phyloP scores from a whole-genome alignment of 1,284 basidiomycete genomes.

The Moesziomyces aphidis region DNA sequence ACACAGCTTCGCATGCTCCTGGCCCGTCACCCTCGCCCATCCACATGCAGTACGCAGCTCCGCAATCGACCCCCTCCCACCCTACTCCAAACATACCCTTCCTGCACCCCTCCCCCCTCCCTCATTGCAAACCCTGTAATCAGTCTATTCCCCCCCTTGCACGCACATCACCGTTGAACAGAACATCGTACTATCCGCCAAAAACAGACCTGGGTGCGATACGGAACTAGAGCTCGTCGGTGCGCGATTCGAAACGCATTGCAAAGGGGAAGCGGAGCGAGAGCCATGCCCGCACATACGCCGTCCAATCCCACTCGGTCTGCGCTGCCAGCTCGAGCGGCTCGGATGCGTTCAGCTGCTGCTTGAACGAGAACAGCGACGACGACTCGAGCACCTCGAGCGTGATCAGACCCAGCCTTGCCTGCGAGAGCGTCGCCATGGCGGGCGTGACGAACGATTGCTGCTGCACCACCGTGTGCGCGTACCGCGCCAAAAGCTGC shows the following conservation, averaged over 20 bases:
- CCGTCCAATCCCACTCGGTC: conserved; percentile 13
- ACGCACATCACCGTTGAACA: too few relatives aligned
- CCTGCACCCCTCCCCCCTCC: background rate
- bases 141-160: too few relatives aligned
- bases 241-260: conserved; percentile 25
- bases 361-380: conserved; percentile 18
- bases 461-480: conserved; percentile 15
- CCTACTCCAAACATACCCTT: background rate
- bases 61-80: background rate
- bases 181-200: too few relatives aligned
- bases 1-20: background rate
- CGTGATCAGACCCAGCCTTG: conserved; percentile 1
- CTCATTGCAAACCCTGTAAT: too few relatives aligned
- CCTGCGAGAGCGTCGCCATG: conserved; percentile 7
- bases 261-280: conserved; percentile 13
- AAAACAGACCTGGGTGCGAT: too few relatives aligned
- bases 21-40: conserved; percentile 9
- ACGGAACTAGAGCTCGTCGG: conserved; percentile 6
- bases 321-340: background rate
- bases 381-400: conserved; percentile 17
- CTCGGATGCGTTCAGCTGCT: background rate
- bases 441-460: conserved; percentile 2
- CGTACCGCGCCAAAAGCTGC: conserved; percentile 15
- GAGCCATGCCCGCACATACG: conserved; percentile 27
- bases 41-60: background rate